These are phyloP conservation scores for Orbilia ellipsospora DNA, from an alignment of 2,329 filamentous ascomycete genomes.

Conservation along the genomic window DNA sequence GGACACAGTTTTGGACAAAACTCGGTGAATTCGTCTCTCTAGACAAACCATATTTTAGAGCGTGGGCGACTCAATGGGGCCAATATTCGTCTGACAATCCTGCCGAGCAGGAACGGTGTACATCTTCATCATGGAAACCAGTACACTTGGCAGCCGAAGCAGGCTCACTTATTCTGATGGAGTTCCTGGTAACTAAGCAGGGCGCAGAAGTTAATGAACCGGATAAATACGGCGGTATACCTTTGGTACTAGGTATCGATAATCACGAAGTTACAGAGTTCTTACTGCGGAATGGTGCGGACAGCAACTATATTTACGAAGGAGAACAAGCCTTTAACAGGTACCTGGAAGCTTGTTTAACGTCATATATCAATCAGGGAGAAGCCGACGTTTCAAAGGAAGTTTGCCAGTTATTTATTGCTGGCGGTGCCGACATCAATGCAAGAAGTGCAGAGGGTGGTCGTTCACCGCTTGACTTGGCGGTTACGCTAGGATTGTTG, in stretches of 20 bases:
- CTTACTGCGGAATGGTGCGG: neutral
- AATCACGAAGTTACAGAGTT: neutral
- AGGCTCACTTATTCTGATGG: neutral
- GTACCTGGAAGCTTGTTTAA: neutral
- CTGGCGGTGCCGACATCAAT: neutral
- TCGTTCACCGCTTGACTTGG: neutral
- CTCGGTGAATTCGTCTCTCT: conserved; percentile 3
- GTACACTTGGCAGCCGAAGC: neutral
- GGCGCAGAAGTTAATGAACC: neutral
- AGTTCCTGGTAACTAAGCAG: neutral
- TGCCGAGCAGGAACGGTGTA: too few relatives aligned
- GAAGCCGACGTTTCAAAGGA: neutral
- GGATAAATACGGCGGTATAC: neutral
- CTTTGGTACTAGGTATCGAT: neutral
- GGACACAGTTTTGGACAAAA: conserved; percentile 20
- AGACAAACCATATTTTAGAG: neutral
- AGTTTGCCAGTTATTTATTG: neutral
- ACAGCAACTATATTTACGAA: neutral
- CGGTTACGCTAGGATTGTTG: neutral
- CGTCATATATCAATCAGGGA: neutral
- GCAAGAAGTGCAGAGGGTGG: neutral
- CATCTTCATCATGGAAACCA: neutral
- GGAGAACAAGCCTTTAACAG: neutral
- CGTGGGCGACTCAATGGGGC: neutral
- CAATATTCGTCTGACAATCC: neutral